These are phyloP conservation scores for Ceratobasidium sp. DNA, from an alignment of 1,284 basidiomycete species.

Conservation along the genomic window DNA sequence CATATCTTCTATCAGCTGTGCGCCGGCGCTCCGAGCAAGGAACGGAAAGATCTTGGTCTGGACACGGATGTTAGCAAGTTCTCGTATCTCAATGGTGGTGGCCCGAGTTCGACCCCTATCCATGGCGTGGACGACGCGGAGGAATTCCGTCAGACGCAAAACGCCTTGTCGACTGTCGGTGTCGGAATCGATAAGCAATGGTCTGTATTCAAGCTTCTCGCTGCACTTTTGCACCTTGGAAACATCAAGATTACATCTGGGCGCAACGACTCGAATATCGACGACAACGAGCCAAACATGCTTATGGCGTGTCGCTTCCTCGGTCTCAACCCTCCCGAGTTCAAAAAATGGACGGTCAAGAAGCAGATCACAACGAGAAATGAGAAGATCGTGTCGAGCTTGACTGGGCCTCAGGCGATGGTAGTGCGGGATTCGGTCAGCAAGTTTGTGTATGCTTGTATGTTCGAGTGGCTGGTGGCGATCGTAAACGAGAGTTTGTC, in stretches of 20 bases:
- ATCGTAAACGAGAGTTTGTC: constrained; percentile 96
- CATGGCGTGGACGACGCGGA: constrained; percentile 93
- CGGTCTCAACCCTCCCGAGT: constrained; percentile 90
- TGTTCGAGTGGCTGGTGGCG: constrained; percentile 98
- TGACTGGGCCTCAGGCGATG: constrained; percentile 91
- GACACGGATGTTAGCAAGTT: constrained; percentile 89
- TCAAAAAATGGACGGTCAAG: constrained; percentile 99
- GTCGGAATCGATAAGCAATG: constrained; percentile 98
- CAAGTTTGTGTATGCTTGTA: constrained; percentile 98
- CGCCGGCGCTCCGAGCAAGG: constrained; percentile 93
- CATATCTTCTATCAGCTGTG: constrained; percentile 99
- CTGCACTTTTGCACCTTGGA: constrained; percentile 94
- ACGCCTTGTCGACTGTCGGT: constrained; percentile 95
- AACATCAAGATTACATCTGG: constrained; percentile 90
- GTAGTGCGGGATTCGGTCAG: constrained; percentile 97
- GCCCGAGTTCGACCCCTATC: constrained; percentile 85
- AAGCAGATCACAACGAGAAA: constrained; percentile 95
- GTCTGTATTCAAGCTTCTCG: constrained; percentile 95
- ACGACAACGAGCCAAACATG: constrained; percentile 86
- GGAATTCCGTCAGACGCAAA: constrained; percentile 93
- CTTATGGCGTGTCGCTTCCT: constrained; percentile 87
- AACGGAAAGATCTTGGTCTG: constrained; percentile 93
- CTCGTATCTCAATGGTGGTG: constrained; percentile 93
- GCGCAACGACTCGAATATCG: constrained; percentile 85
- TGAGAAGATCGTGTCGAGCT: constrained; percentile 92